phyloP scores from a whole-genome alignment of 2,329 filamentous ascomycete genomes.

The Colletotrichum aenigma region DNA sequence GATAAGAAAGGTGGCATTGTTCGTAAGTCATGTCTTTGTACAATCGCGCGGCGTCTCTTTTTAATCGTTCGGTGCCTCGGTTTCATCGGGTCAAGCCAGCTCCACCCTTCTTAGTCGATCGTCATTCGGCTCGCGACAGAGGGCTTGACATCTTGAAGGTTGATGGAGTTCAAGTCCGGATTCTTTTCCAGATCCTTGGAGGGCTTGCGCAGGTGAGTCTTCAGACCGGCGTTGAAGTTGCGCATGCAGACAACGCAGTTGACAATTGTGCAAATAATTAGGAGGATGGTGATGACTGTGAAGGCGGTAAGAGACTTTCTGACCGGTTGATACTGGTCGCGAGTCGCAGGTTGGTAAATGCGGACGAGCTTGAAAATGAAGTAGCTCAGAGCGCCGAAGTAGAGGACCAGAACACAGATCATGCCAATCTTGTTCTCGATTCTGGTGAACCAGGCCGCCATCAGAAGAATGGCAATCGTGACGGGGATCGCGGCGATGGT shows the following conservation, averaged over 20 bases:
- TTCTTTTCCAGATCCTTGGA: constrained; percentile 54
- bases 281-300: constrained; percentile 86
- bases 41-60: constrained; percentile 16
- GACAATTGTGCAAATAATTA: constrained; percentile 86
- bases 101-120: constrained; percentile 51
- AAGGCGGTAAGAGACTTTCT: constrained; percentile 89
- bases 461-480: constrained; percentile 85
- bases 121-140: constrained; percentile 63
- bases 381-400: constrained; percentile 88
- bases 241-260: constrained; percentile 86
- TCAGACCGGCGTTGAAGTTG: constrained; percentile 91
- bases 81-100: constrained; percentile 4
- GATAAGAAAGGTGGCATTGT: constrained; percentile 16
- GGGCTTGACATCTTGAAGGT: constrained; percentile 61
- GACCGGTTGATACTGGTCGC: constrained; percentile 73
- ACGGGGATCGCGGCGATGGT: constrained; percentile 90
- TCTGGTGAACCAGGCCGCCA: constrained; percentile 84
- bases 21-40: constrained; percentile 25
- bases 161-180: constrained; percentile 60
- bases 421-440: constrained; percentile 83
- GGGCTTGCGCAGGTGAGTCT: constrained; percentile 75
- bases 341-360: constrained; percentile 77
- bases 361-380: constrained; percentile 98
- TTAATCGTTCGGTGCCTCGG: constrained; percentile 13
- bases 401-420: constrained; percentile 78